Conservation (phyloP, 2,329 filamentous ascomycete species). For the Arthrobotrys sinensis region DNA sequence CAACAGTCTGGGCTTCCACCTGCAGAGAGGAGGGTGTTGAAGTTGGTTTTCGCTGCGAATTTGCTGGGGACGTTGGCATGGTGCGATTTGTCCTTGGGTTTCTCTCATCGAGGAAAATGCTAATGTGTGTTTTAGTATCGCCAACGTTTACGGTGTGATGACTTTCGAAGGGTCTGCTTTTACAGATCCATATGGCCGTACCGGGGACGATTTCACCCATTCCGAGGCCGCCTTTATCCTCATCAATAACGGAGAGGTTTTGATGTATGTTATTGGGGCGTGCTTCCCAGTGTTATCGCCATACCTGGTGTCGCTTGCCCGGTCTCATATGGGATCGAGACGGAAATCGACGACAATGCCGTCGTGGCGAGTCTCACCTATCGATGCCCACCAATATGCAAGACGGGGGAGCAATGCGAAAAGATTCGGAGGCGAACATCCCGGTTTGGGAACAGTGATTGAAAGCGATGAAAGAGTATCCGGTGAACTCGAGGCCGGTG, state of each 20-base stretch:
- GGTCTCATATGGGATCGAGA: slow-evolving; percentile 43
- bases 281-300: slow-evolving; percentile 58
- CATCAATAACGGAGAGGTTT: slow-evolving; percentile 54
- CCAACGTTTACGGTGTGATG: slow-evolving; percentile 51
- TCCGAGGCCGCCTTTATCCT: slow-evolving; percentile 57
- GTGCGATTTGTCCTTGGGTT: slow-evolving; percentile 6
- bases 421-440: slow-evolving; percentile 14
- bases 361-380: slow-evolving; percentile 44
- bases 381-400: slow-evolving; percentile 34
- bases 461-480: slow-evolving; percentile 36
- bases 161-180: slow-evolving; percentile 37
- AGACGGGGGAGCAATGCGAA: slow-evolving; percentile 35
- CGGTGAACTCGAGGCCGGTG: slow-evolving; percentile 12
- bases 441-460: slow-evolving; percentile 30
- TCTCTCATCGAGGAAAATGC: neutral
- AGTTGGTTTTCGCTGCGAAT: slow-evolving; percentile 53
- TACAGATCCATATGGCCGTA: slow-evolving; percentile 11
- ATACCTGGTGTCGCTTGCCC: slow-evolving; percentile 53
- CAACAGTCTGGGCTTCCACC: slow-evolving; percentile 43
- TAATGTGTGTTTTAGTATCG: slow-evolving; percentile 24
- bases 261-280: slow-evolving; percentile 58
- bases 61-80: slow-evolving; percentile 52
- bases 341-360: slow-evolving; percentile 49
- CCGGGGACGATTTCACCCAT: slow-evolving; percentile 55
- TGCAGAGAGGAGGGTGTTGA: slow-evolving; percentile 48